Base-by-base conservation (phyloP, 163 green algal species). In the Prototheca cutis region DNA sequence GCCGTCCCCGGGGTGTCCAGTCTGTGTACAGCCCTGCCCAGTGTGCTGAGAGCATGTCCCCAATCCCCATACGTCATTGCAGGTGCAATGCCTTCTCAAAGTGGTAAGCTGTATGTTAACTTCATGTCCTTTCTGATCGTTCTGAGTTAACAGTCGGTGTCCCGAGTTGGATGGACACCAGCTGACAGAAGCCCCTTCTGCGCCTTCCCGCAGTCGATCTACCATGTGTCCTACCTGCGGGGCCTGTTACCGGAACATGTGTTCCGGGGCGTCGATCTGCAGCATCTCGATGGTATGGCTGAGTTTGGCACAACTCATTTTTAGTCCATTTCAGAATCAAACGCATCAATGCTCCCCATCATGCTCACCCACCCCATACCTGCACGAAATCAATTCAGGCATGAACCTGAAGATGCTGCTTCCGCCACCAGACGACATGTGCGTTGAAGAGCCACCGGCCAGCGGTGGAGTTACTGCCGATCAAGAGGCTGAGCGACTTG, bases 351-450 rank as follows among this genome's bases (percentile, higher is more conserved):
- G n/a, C n/a, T n/a, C n/a, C n/a, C n/a, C n/a, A n/a, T n/a, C n/a
- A n/a, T n/a, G n/a, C n/a, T n/a, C n/a, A n/a, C n/a, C n/a, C n/a
- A n/a, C n/a, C n/a, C n/a, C 36, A 45, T 45, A 45, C 36, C 36
- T 45, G 10, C 36, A 45, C n/a, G n/a, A n/a, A n/a, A n/a, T n/a
- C n/a, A n/a, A n/a, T n/a, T n/a, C 75, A 93, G 85, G 79, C 47
- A 89, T 93, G 74, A 62, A 85, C 32, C 77, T 91, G 45, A 82
- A 87, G 65, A 80, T 89, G 73, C 76, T 91, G 54, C 58, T 62
- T 29, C 71, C 76, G 25, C 39, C 67, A 3, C 65, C 30, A 23
- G 25, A 49, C 8, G 45, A 40, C 17, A n/a, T n/a, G n/a, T n/a
- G n/a, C n/a, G n/a, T n/a, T n/a, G n/a, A n/a, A n/a, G n/a, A n/a